Base-by-base conservation (phyloP, 2,329 filamentous ascomycete genomes). In the Fusarium udum region DNA sequence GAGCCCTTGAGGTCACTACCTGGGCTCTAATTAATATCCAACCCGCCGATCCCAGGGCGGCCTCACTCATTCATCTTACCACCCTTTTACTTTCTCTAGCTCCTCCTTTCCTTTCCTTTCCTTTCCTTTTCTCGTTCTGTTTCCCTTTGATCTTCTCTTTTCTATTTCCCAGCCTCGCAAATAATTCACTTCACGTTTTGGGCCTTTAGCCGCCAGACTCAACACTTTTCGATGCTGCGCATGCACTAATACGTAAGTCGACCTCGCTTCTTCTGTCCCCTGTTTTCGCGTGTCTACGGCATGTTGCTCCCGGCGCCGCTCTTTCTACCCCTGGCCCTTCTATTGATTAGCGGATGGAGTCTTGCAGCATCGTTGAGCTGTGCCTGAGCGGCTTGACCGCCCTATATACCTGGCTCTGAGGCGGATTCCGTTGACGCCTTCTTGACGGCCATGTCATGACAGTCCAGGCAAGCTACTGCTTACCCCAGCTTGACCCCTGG, bases 401-500 rank as follows among this genome's bases (percentile, higher is more conserved):
- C 71, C 72, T 64, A 60, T 64, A 60, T 61, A 59, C 65, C 39
- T 69, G 67, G 52, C 32, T 51, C 42, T 43, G 32, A 58, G 57
- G 62, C 69, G 51, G 65, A 52, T 61, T 57, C 60, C 46, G 31
- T 69, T 51, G 52, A 57, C 39, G 53, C 63, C 45, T 39, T 64
- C 52, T 45, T 37, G 34, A 63, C 43, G 39, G 37, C 56, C 49
- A 49, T 61, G 46, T 61, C 63, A 70, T 63, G 67, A 74, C 59
- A 39, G 24, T 39, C 40, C 26, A 65, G 42, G 53, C 72, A 69
- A 64, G 66, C 66, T 52, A 74, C 56, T 63, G 62, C 65, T 65
- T 75, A 75, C 69, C 68, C 73, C 61, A 64, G 63, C 61, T 72
- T 66, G 53, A 28, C 61, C 75, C 74, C 72, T 75, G 71, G 68